Evolutionary conservation across 192 early-diverging fungal species (phyloP), one percentile per base, ranked within the genome.

Genomic region (Mortierella antarctica): DNA sequence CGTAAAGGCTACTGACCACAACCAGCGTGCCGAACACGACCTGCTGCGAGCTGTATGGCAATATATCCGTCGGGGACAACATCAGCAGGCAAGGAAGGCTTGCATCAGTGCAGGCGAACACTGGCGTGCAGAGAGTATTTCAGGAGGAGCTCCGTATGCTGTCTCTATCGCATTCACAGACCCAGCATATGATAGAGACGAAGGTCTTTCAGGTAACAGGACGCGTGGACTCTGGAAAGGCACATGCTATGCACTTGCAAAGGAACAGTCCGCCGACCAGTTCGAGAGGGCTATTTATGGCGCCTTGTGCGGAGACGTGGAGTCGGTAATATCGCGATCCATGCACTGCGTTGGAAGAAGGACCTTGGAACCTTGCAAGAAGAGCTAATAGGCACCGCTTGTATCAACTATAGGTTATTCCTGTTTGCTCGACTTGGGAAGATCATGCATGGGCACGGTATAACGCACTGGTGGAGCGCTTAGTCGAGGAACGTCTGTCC

Each of bases 381-480:
- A 31, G 3, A 1, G 31, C 31, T 31, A 31, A 31, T 31, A 2
- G 31, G 31, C 3, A 31, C 31, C 3, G 31, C 31, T 31, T 31
- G 3, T 31, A 1, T 31, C 31, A 31, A 31, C 31, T 31, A 3
- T 66, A 93, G 89, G 88, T 87, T 17, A 42, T 91, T 14, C 84
- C 89, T 40, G 95, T 93, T 5, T 95, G 95, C 71, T 85, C 87
- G 45, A 87, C 83, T 11, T 97, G 96, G 96, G 95, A 96, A 78
- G 96, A 97, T 77, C 75, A 90, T 67, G 66, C 96, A 17, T 97
- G 96, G 96, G 90, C 86, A 1, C 89, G 93, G 47, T 95, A 92
- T 57, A 92, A 89, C 72, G 84, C 91, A 1, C 77, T 95, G 49
- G 77, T 95, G 9, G 94, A 97, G 64, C 55, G 66, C 23, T 72